Base-by-base conservation (phyloP, 2,329 filamentous ascomycete species). In the Cadophora sp. region DNA sequence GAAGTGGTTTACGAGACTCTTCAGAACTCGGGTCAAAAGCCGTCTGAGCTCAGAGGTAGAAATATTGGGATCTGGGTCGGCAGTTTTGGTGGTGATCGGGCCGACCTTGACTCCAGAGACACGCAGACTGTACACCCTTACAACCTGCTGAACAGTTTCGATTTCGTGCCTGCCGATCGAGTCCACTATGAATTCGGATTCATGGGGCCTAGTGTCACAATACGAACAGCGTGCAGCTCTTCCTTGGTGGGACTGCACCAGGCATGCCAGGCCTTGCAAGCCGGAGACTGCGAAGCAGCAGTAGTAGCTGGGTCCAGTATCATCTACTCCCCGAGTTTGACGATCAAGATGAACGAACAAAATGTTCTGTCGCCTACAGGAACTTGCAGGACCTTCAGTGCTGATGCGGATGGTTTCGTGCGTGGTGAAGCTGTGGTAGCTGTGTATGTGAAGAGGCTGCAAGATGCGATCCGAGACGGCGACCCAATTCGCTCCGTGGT, bases 341-440 rank as follows among this genome's bases (percentile, higher is more conserved):
- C 53, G 7, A 56, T 65, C 14, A 24, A 33, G 13, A 43, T 69
- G 58, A 58, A 47, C n/a, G 55, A 60, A 8, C 39, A 55, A 33
- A 61, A 27, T 6, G 20, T 56, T 18, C 48, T 63, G 3, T 53
- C 61, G 4, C 27, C 36, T 18, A 43, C n/a, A 9, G 50, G 36
- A 16, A 20, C 55, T 16, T 85, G 83, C 53, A 84, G 82, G 66
- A 84, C 83, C 2, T 89, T 87, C 68, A 87, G 89, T 69, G 73
- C 80, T 18, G 79, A 82, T 1, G 89, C 87, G 20, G 84, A 88
- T 66, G 89, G 89, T 0, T 91, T 91, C 71, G 86, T 84, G 0
- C 80, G 87, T 45, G 88, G 87, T 0, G 89, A 91, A 72, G 89
- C 87, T 0, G 80, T 86, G 24, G 85, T 82, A 0, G 81, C 85